Base-by-base conservation (phyloP, 495 filamentous ascomycete species). In the Neurospora sp. region DNA sequence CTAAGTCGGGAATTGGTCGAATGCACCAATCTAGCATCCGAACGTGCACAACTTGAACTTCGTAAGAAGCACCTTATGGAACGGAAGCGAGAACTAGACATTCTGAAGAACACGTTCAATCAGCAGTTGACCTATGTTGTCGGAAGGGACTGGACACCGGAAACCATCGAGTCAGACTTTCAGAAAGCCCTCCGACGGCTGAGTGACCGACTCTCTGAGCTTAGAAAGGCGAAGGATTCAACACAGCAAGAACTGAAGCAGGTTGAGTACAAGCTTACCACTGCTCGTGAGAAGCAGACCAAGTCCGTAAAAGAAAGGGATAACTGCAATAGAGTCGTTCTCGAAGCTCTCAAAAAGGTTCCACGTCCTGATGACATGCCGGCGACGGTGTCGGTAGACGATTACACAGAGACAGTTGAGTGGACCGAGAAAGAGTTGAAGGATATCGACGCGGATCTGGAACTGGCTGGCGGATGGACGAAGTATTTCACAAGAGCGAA, bases 1-100 rank as follows among this genome's bases (percentile, higher is more conserved):
- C 84, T 97, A 37, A 91, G 90, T 40, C 81, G 85, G 5, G 94
- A 98, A 76, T 87, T 98, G 31, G 85, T 93, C 41, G 90, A 94
- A 74, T 92, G 89, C 73, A 96, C 92, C 0, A 87, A 89, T 72
- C 88, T 92, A 74, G 93, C 93, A 40, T 86, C 89, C 3, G 93
- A 94, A 68, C 84, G 93, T 40, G 96, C 95, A 44, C 88, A 90
- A 70, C 83, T 98, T 8, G 91, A 94, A 68, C 87, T 92, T 75
- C 84, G 93, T 16, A 92, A 91, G 75, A 93, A 93, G 72, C 90
- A 96, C 74, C 78, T 91, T 22, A 90, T 89, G 70, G 91, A 93
- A 59, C 85, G 89, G 31, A 86, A 90, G 78, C 87, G 87, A 27
- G 90, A 91, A 46, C 82, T 97, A 3, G 86, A 92, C 18, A 95